Conservation (phyloP, 768 basidiomycete genomes). For the Lactifluus echinatus region DNA sequence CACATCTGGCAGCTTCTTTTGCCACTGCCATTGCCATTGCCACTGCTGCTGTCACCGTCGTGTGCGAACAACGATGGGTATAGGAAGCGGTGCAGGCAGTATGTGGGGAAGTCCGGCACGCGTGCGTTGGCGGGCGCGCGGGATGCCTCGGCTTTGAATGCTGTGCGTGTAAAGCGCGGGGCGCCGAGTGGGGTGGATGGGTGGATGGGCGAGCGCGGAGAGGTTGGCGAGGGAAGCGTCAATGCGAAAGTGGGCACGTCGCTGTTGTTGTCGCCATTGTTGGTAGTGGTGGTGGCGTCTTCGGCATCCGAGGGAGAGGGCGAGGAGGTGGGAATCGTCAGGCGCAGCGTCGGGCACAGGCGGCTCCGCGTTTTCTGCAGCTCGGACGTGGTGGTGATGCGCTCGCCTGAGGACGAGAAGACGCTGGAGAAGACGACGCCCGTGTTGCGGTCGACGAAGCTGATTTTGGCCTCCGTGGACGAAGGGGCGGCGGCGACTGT, state of each 20-base stretch:
- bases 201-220: background rate
- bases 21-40: no score
- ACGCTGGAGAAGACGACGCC: constrained; percentile 2
- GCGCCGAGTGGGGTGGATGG: background rate
- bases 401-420: background rate
- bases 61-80: no score
- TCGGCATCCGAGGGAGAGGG: background rate
- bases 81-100: no score
- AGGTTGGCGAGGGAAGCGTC: background rate
- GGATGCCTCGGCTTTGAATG: background rate
- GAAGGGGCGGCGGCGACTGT: background rate
- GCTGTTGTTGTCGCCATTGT: background rate
- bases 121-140: background rate
- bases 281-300: background rate
- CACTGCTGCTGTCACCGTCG: no score
- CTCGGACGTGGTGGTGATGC: background rate
- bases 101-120: no score
- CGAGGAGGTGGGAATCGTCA: background rate
- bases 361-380: background rate
- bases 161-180: background rate
- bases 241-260: background rate
- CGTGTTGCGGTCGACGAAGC: constrained; percentile 1
- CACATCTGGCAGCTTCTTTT: background rate
- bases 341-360: background rate
- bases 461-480: background rate